Conservation (phyloP, 1,284 basidiomycete species). For the Ustilago cynodontis region DNA sequence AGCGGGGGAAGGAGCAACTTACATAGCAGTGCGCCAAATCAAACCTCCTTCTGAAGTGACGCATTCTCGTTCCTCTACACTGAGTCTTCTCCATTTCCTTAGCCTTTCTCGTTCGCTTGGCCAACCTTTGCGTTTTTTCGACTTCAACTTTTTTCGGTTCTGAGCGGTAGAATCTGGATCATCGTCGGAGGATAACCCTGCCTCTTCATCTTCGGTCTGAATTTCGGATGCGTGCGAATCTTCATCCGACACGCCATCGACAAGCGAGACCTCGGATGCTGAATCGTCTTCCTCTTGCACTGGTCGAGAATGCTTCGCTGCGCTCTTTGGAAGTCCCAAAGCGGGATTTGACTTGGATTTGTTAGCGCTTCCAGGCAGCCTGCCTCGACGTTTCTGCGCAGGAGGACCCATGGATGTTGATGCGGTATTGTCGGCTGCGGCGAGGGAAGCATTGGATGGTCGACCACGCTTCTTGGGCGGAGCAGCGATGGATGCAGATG, state of each 20-base stretch:
- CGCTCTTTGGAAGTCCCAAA: slow-evolving; percentile 14
- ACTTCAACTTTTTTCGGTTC: background rate
- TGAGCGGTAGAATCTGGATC: slow-evolving; percentile 10
- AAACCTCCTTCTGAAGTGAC: slow-evolving; percentile 53
- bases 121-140: slow-evolving; percentile 37
- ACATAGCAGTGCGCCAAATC: slow-evolving; percentile 53
- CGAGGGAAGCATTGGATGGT: background rate
- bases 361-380: slow-evolving; percentile 17
- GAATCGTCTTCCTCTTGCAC: slow-evolving; percentile 1
- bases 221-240: slow-evolving; percentile 26
- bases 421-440: background rate
- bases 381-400: slow-evolving; percentile 17
- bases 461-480: slow-evolving; percentile 1
- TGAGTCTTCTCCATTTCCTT: slow-evolving; percentile 49
- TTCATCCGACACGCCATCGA: slow-evolving; percentile 40
- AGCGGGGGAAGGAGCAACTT: background rate
- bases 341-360: slow-evolving; percentile 5
- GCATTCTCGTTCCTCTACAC: slow-evolving; percentile 47
- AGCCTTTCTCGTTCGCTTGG: slow-evolving; percentile 36
- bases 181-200: slow-evolving; percentile 17
- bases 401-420: slow-evolving; percentile 1
- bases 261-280: slow-evolving; percentile 37
- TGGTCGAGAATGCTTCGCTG: slow-evolving; percentile 11
- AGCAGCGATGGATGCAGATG: background rate
- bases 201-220: slow-evolving; percentile 18